Evolutionary conservation across 192 early-diverging fungal genomes (phyloP), one percentile per base, ranked within the genome.

Genomic region (Mortierella claussenii): DNA sequence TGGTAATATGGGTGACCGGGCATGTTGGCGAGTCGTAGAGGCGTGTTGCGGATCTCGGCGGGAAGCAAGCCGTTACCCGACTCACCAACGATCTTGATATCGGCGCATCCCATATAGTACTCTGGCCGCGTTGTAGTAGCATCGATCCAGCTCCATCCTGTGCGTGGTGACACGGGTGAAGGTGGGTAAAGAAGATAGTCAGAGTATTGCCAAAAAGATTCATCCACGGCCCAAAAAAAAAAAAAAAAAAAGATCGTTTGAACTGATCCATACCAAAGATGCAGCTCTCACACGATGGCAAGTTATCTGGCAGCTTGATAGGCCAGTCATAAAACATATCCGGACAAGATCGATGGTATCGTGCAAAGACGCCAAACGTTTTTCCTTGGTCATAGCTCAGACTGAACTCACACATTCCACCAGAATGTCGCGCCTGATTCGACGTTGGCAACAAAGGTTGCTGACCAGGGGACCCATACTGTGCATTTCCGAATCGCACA

Each of bases 61-160:
- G 88, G 83, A 54, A 82, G 79, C 40, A 69, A 60, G 0, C 66
- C 68, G 4, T 34, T 50, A 1, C 67, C 47, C 18, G 42, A 20
- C 2, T 75, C 65, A 17, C 87, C 85, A 4, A 67, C 55, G 64
- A 92, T 85, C 45, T 84, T 83, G 32, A 93, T 81, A 74, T 92
- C 89, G n/a, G 87, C 90, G 60, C 90, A 91, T 60, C 88, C 86
- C 86, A 87, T 89, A 76, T 93, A 93, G 62, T 84, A 91, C 79
- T 93, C 91, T 37, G 71, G 48, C 44, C 86, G 84, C 69, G 88
- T 89, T 3, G 87, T 89, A 20, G 86, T 68, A 20, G 90, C 89
- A 51, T 89, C 89, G 47, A 89, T 89, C 92, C 92, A 93, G 15
- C 85, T 68, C 89, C 90, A 92, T 9, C 83, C 83, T 74, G 37